A percentile compares a stretch with the other conserved stretches of the same genome.
Conservation (phyloP, 495 filamentous ascomycete species). For the Lepraria neglecta region DNA sequence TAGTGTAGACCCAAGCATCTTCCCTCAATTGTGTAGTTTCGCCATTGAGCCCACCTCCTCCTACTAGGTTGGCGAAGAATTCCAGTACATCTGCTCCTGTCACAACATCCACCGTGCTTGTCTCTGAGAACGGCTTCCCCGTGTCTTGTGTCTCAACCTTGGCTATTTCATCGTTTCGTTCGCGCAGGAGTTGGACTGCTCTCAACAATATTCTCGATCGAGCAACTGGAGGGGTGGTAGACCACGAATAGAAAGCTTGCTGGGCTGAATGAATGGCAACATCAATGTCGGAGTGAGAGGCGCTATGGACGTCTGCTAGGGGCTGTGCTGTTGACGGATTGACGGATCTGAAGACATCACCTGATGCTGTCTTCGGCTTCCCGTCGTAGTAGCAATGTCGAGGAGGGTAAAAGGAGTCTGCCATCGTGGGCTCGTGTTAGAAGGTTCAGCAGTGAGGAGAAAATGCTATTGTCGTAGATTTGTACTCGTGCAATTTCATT, state of each 20-base stretch:
- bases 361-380: slow-evolving; percentile 50
- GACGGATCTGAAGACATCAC: slow-evolving; percentile 57
- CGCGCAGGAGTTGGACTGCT: slow-evolving; percentile 58
- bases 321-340: slow-evolving; percentile 61
- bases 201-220: slow-evolving; percentile 66
- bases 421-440: slow-evolving; percentile 34
- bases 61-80: slow-evolving; percentile 68
- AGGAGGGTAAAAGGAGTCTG: slow-evolving; percentile 39
- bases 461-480: background rate
- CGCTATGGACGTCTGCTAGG: slow-evolving; percentile 57
- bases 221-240: slow-evolving; percentile 53
- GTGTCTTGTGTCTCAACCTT: slow-evolving; percentile 64
- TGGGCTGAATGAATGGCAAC: slow-evolving; percentile 56
- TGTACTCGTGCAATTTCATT: no score
- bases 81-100: slow-evolving; percentile 72
- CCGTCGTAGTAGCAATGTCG: slow-evolving; percentile 66
- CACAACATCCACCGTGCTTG: slow-evolving; percentile 65
- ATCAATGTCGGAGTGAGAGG: slow-evolving; percentile 58
- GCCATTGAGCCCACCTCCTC: slow-evolving; percentile 61
- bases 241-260: slow-evolving; percentile 61
- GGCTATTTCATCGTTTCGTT: slow-evolving; percentile 65
- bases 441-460: background rate
- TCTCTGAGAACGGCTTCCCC: slow-evolving; percentile 69
- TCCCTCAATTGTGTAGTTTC: slow-evolving; percentile 61
- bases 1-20: slow-evolving; percentile 68